Evolutionary conservation across 352 stramenopile species (phyloP), one percentile per base, ranked within the genome.

Genomic region (Phytophthora pisi): DNA sequence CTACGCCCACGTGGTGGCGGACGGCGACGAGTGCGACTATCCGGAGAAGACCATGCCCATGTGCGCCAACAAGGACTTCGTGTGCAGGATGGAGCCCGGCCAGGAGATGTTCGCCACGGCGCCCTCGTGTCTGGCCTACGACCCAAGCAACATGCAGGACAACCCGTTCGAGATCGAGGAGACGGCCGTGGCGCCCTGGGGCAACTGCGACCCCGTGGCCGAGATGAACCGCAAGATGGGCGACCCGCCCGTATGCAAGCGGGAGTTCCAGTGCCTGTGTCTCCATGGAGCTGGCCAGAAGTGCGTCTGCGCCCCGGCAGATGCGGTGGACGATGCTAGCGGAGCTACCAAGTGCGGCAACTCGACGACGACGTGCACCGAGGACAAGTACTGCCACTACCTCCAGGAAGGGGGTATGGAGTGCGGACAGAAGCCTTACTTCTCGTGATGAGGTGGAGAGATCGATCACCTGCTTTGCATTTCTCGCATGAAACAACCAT

Each of bases 371-470:
- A 28, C 51, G n/a, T 86, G 78, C 28, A 40, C 34, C 2, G 46
- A 65, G 9, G 61, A 63, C 61, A 66, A 79, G 56, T 86, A 86
- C 61, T 86, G 78, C 70, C 73, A 77, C 65, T 82, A 66, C 64
- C 55, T 75, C n/a, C 47, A 67, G 52, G 38, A 49, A 10, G 75
- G 70, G 42, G 70, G 67, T 16, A 60, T 70, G 20, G 47, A 74
- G 20, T 86, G 78, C 36, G 69, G 75, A 20, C 61, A 67, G 49
- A 86, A 81, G 68, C 75, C 78, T n/a, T 84, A 81, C 46, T 79
- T 57, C 54, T 60, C 52, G 45, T 81, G 16, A 72, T 24, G 10
- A 36, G 1, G 38, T 9, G 40, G 31, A 5, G 30, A 47, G 15
- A 18, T 20, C 16, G 20, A 20, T 20, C 20, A 5, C 13, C 38